Conservation (phyloP, 2,329 filamentous ascomycete species). For the Dichotomopilus funicola region DNA sequence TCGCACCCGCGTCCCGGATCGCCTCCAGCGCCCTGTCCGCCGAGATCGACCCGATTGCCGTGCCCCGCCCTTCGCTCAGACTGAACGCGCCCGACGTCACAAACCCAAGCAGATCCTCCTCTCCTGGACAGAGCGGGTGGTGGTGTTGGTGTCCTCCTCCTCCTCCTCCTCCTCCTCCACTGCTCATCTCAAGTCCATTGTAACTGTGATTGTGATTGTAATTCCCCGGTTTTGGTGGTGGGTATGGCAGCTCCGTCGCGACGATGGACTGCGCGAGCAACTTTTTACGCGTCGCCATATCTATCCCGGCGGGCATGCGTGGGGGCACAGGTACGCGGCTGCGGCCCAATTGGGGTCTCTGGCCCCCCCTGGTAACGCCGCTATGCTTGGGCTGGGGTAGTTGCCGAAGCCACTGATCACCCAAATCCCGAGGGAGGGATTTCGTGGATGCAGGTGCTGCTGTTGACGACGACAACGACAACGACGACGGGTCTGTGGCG, state of each 20-base stretch:
- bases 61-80: slow-evolving; percentile 66
- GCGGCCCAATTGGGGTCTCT: slow-evolving; percentile 15
- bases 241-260: slow-evolving; percentile 32
- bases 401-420: slow-evolving; percentile 60
- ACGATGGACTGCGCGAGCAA: slow-evolving; percentile 41
- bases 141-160: slow-evolving; percentile 34
- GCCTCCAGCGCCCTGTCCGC: slow-evolving; percentile 49
- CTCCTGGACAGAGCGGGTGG: slow-evolving; percentile 64
- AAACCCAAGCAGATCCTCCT: slow-evolving; percentile 77
- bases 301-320: slow-evolving; percentile 23
- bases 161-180: slow-evolving; percentile 4
- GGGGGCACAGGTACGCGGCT: slow-evolving; percentile 15
- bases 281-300: slow-evolving; percentile 22
- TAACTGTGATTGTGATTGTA: slow-evolving; percentile 25
- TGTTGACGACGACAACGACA: background rate
- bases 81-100: slow-evolving; percentile 83
- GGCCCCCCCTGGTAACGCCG: slow-evolving; percentile 17
- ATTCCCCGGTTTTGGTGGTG: slow-evolving; percentile 7
- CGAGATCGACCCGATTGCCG: slow-evolving; percentile 66
- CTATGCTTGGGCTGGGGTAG: slow-evolving; percentile 16
- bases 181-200: slow-evolving; percentile 35
- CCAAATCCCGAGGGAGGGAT: slow-evolving; percentile 44
- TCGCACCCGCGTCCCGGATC: slow-evolving; percentile 26
- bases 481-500: slow-evolving; percentile 33
- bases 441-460: background rate